Evolutionary conservation across 2,329 filamentous ascomycete genomes (phyloP).

Genomic region (Scedosporium aurantiacum): DNA sequence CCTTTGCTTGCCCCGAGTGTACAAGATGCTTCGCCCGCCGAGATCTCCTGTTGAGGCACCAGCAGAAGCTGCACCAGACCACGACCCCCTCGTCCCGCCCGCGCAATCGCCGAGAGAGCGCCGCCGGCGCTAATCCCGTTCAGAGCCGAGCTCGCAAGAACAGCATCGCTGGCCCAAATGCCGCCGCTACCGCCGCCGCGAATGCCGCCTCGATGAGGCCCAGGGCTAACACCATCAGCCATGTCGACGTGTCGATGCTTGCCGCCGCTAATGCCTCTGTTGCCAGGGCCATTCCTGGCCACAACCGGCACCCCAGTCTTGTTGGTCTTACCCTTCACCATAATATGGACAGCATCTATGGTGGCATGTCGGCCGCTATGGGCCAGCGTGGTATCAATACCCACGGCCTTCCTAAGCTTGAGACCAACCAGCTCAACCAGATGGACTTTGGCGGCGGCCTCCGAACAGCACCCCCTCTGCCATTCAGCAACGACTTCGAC

Average conservation of each 20-base stretch:
- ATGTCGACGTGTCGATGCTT: slow-evolving; percentile 77
- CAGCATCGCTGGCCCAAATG: slow-evolving; percentile 58
- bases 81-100: slow-evolving; percentile 79
- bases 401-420: slow-evolving; percentile 71
- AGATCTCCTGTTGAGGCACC: slow-evolving; percentile 83
- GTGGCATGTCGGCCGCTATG: slow-evolving; percentile 59
- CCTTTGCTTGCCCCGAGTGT: slow-evolving; percentile 94
- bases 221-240: slow-evolving; percentile 90
- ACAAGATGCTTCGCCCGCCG: slow-evolving; percentile 87
- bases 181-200: slow-evolving; percentile 34
- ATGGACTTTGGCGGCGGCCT: slow-evolving; percentile 58
- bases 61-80: slow-evolving; percentile 96
- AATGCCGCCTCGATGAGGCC: slow-evolving; percentile 61
- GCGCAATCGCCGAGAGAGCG: slow-evolving; percentile 82
- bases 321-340: slow-evolving; percentile 50
- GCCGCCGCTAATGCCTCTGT: slow-evolving; percentile 46
- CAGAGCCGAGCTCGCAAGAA: slow-evolving; percentile 80
- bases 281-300: slow-evolving; percentile 39
- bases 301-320: slow-evolving; percentile 65
- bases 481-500: slow-evolving; percentile 57
- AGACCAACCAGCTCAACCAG: slow-evolving; percentile 59
- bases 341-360: slow-evolving; percentile 51
- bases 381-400: slow-evolving; percentile 48
- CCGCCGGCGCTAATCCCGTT: slow-evolving; percentile 56
- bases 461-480: slow-evolving; percentile 62